A percentile compares a stretch with the other conserved stretches of the same genome.
Evolutionary conservation across 139 green algal genomes (phyloP).

Genomic region (Chlamydomonas sp.): DNA sequence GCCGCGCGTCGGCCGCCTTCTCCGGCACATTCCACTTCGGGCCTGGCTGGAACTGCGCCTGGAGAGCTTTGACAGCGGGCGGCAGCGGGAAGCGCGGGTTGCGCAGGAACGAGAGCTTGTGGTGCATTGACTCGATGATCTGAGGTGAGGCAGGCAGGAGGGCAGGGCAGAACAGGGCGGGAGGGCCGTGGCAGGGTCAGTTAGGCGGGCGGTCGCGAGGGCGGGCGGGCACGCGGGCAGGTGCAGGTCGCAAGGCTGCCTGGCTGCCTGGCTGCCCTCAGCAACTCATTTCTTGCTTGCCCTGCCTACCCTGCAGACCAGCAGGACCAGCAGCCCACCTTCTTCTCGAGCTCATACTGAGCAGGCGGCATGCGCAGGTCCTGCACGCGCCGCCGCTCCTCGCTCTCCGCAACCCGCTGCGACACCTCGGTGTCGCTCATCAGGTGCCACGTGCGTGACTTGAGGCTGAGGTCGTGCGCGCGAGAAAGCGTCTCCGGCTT

Average conservation of each 20-base stretch:
- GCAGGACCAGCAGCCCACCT: no score
- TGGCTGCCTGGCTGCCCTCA: no score
- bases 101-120: conserved; percentile 57
- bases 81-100: conserved; percentile 53
- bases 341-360: conserved; percentile 53
- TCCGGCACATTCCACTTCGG: conserved; percentile 10
- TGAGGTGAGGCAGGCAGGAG: conserved; percentile 19
- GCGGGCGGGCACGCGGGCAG: neutral
- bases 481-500: conserved; percentile 17
- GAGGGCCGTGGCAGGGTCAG: no score
- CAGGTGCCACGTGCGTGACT: conserved; percentile 24
- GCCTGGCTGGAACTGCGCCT: conserved; percentile 19
- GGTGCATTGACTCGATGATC: conserved; percentile 58
- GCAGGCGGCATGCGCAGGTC: conserved; percentile 43
- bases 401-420: conserved; percentile 30
- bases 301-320: no score
- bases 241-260: no score
- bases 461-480: conserved; percentile 12
- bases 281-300: no score
- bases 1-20: neutral
- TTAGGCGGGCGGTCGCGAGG: neutral
- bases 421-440: conserved; percentile 23
- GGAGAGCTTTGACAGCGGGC: conserved; percentile 24
- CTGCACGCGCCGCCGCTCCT: conserved; percentile 37
- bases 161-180: neutral